phyloP scores from a whole-genome alignment of 768 basidiomycete genomes.

The Polyporus arcularius region DNA sequence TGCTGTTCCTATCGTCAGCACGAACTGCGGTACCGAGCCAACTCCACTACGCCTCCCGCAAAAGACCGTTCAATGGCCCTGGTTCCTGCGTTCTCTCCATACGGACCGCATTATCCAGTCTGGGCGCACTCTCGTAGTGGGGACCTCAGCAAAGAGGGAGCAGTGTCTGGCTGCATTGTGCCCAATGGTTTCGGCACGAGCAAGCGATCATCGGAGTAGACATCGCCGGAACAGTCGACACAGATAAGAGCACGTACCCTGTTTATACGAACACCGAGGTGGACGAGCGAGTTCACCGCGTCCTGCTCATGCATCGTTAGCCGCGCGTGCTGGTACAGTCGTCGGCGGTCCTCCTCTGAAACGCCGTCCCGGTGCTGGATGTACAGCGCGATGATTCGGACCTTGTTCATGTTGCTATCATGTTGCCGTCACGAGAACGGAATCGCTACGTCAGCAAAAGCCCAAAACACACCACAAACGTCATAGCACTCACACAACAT shows the following conservation, averaged over 20 bases:
- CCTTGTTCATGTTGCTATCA: slow-evolving; percentile 83
- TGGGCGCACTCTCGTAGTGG: no score
- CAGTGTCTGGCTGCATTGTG: no score
- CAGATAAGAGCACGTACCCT: slow-evolving; percentile 53
- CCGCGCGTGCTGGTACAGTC: slow-evolving; percentile 93
- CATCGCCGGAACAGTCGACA: not conserved
- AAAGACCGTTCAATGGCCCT: no score
- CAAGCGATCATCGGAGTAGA: no score
- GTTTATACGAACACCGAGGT: slow-evolving; percentile 80
- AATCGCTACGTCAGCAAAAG: slow-evolving; percentile 8
- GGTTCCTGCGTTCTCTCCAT: no score
- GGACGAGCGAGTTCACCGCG: slow-evolving; percentile 82
- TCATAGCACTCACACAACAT: slow-evolving; percentile 65
- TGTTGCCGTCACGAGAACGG: slow-evolving; percentile 13
- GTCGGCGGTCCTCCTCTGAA: slow-evolving; percentile 94
- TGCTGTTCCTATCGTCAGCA: slow-evolving; percentile 44
- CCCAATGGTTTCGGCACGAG: no score
- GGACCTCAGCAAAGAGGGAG: no score
- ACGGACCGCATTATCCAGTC: no score
- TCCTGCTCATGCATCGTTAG: slow-evolving; percentile 89
- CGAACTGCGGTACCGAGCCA: not conserved
- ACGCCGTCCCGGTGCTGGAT: slow-evolving; percentile 95
- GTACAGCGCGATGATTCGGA: slow-evolving; percentile 94
- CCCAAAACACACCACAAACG: not conserved
- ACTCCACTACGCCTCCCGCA: no score